Evolutionary conservation across 208 protist species (phyloP).

Genomic region (Tritrichomonas foetus): DNA sequence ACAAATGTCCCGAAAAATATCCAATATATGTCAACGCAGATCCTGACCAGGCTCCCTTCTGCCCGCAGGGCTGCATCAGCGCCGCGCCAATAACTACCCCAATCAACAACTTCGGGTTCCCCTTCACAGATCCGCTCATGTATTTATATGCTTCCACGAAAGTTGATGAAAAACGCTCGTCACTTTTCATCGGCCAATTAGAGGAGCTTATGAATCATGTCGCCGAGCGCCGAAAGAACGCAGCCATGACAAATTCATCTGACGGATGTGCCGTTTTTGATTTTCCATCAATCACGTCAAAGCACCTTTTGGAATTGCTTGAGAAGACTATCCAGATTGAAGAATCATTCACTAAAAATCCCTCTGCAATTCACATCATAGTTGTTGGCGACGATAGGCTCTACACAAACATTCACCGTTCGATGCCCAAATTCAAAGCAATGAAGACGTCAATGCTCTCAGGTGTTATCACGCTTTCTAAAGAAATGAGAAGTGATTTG

Average conservation of each 20-base stretch:
- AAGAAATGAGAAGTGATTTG: neutral
- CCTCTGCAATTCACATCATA: neutral
- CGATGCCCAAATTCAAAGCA: neutral
- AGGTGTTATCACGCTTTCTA: neutral
- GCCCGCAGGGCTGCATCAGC: neutral
- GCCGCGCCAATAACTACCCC: neutral
- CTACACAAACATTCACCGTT: neutral
- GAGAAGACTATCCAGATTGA: neutral
- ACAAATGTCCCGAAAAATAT: neutral
- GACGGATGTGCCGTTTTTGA: neutral
- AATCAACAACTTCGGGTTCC: neutral
- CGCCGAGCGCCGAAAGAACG: neutral
- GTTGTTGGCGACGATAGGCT: neutral
- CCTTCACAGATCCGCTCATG: neutral
- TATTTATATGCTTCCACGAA: neutral
- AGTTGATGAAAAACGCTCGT: neutral
- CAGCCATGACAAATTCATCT: neutral
- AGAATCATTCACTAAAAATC: neutral
- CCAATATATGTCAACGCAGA: neutral
- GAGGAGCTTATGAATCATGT: neutral
- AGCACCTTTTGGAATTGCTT: neutral
- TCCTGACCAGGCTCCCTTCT: neutral
- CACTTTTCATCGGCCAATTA: neutral
- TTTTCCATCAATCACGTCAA: neutral
- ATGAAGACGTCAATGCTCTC: neutral